These are phyloP conservation scores for Phytophthora idaei DNA, from an alignment of 352 stramenopile species.

Conservation along the genomic window DNA sequence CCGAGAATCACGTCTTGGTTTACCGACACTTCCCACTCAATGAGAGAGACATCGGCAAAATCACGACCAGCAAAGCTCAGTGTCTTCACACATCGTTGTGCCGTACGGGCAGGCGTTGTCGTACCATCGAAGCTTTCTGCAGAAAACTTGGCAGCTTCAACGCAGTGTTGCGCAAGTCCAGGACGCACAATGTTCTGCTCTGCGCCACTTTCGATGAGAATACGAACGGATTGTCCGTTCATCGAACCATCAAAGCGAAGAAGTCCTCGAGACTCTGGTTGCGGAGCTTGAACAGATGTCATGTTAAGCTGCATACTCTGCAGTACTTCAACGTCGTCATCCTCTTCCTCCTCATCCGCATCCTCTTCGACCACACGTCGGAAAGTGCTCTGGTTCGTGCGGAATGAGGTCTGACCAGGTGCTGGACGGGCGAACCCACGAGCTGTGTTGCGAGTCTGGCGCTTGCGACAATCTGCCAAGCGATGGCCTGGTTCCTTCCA, in stretches of 20 bases:
- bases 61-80: too few species aligned
- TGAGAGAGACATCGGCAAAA: neutral
- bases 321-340: neutral
- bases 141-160: neutral
- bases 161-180: too few species aligned
- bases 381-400: slow-evolving; percentile 1
- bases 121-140: slow-evolving; percentile 6
- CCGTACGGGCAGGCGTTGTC: neutral
- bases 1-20: neutral
- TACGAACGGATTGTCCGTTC: slow-evolving; percentile 1
- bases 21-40: slow-evolving; percentile 1
- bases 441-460: neutral
- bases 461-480: neutral
- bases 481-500: slow-evolving; percentile 10
- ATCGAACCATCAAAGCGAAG: slow-evolving; percentile 6
- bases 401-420: slow-evolving; percentile 3
- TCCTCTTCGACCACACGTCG: neutral
- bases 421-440: neutral
- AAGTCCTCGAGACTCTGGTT: neutral
- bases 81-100: too few species aligned
- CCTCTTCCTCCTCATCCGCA: neutral
- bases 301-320: neutral
- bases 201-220: too few species aligned
- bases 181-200: too few species aligned
- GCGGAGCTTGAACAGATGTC: neutral